Evolutionary conservation across 176 grass and related monocot genomes (phyloP).

Genomic region (Dendrocalamus sinicus): DNA sequence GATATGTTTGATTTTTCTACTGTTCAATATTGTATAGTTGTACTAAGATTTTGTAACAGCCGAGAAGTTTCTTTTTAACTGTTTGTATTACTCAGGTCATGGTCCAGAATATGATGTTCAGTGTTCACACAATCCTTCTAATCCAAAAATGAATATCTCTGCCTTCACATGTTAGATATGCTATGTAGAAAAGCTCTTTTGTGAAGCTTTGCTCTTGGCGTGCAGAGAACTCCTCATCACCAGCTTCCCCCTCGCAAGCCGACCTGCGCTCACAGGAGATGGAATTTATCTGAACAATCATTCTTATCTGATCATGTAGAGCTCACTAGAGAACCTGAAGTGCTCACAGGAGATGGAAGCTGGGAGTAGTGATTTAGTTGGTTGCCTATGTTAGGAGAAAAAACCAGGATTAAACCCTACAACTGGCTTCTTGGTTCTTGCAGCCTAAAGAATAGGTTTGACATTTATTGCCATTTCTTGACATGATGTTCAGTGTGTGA

Average conservation of each 20-base stretch:
- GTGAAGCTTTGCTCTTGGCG: conserved; percentile 7
- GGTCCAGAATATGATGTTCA: too few relatives aligned
- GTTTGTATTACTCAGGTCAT: too few relatives aligned
- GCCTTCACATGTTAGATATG: neutral
- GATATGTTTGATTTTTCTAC: too few relatives aligned
- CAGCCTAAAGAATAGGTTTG: conserved; percentile 25
- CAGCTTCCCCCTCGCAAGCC: conserved; percentile 92
- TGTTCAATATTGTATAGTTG: too few relatives aligned
- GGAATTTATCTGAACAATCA: neutral
- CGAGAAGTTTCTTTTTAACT: too few relatives aligned
- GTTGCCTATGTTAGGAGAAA: neutral
- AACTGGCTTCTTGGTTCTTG: conserved; percentile 8
- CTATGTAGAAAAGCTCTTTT: neutral
- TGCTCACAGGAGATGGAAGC: neutral
- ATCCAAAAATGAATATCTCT: conserved; percentile 17
- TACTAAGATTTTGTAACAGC: too few relatives aligned
- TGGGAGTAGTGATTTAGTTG: conserved; percentile 19
- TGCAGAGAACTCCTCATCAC: conserved; percentile 87
- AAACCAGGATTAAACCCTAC: neutral
- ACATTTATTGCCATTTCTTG: neutral
- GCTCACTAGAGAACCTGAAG: neutral
- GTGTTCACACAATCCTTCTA: neutral
- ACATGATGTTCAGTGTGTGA: too few relatives aligned
- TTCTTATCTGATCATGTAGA: conserved; percentile 20
- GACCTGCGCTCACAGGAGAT: too few relatives aligned